Percentiles rank a stretch among this genome's conserved stretches.
These are phyloP conservation scores for Hypoxylon sp. DNA, from an alignment of 2,329 filamentous ascomycete genomes.

Conservation along the genomic window DNA sequence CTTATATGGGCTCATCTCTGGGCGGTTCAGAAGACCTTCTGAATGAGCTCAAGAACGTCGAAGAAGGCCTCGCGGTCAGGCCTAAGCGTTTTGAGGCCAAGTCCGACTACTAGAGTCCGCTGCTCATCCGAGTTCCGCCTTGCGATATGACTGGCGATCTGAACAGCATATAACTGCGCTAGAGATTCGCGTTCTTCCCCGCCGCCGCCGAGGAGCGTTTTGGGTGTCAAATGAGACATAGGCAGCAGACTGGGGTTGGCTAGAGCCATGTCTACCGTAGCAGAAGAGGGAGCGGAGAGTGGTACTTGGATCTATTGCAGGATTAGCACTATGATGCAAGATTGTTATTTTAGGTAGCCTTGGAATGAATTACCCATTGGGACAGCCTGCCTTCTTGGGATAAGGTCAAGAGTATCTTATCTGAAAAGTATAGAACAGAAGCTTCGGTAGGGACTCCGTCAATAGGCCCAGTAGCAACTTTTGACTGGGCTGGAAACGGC, in stretches of 20 bases:
- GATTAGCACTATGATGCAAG: conserved; percentile 15
- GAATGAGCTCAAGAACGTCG: conserved; percentile 72
- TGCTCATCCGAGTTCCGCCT: conserved; percentile 75
- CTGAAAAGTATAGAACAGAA: conserved; percentile 79
- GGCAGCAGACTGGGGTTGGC: conserved; percentile 71
- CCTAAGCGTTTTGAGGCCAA: conserved; percentile 67
- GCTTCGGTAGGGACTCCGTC: conserved; percentile 79
- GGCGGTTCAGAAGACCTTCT: conserved; percentile 64
- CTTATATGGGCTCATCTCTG: background rate
- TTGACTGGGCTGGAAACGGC: conserved; percentile 77
- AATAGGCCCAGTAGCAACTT: conserved; percentile 70
- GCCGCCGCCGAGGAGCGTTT: conserved; percentile 86
- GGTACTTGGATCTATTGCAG: conserved; percentile 78
- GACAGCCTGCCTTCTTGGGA: conserved; percentile 86
- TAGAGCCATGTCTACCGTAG: conserved; percentile 71
- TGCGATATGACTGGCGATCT: conserved; percentile 84
- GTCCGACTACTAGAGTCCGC: conserved; percentile 71
- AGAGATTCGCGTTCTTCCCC: conserved; percentile 82
- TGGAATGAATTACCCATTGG: conserved; percentile 81
- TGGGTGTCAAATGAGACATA: conserved; percentile 84
- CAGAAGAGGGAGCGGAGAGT: conserved; percentile 75
- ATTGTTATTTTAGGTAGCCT: background rate
- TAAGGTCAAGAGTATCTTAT: conserved; percentile 92
- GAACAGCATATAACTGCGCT: conserved; percentile 89
- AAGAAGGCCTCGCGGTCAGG: conserved; percentile 70